These are phyloP conservation scores for Aeschynomene evenia DNA, from an alignment of 306 rosid genomes.

Conservation along the genomic window DNA sequence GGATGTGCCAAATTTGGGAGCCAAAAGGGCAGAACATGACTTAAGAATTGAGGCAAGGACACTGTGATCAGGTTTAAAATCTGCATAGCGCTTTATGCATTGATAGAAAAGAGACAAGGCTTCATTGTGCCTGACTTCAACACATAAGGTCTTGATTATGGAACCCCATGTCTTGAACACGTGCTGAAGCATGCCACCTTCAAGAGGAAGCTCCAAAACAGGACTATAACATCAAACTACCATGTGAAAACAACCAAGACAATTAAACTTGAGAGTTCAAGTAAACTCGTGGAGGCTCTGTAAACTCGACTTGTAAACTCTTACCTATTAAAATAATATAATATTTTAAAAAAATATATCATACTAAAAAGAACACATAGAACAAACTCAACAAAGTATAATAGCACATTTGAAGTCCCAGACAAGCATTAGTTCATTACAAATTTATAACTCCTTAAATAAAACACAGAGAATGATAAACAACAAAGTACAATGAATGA, in stretches of 20 bases:
- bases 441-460: no score
- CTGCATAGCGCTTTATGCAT: slow-evolving; percentile 34
- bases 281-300: no score
- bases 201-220: slow-evolving; percentile 8
- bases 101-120: slow-evolving; percentile 51
- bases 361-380: no score
- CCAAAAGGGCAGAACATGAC: slow-evolving; percentile 61
- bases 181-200: slow-evolving; percentile 43
- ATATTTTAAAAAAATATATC: no score
- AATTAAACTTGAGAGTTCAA: no score
- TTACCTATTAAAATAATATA: no score
- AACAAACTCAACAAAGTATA: no score
- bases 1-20: slow-evolving; percentile 53
- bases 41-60: slow-evolving; percentile 62
- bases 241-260: background rate
- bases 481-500: no score
- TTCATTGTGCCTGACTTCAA: slow-evolving; percentile 50
- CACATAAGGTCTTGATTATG: slow-evolving; percentile 41
- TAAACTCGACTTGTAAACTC: no score
- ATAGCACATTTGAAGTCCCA: no score
- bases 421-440: no score
- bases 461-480: no score
- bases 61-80: slow-evolving; percentile 49
- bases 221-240: background rate
- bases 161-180: slow-evolving; percentile 50